These are phyloP conservation scores for Leptographium wingfieldii DNA, from an alignment of 2,329 filamentous ascomycete genomes.

Conservation along the genomic window DNA sequence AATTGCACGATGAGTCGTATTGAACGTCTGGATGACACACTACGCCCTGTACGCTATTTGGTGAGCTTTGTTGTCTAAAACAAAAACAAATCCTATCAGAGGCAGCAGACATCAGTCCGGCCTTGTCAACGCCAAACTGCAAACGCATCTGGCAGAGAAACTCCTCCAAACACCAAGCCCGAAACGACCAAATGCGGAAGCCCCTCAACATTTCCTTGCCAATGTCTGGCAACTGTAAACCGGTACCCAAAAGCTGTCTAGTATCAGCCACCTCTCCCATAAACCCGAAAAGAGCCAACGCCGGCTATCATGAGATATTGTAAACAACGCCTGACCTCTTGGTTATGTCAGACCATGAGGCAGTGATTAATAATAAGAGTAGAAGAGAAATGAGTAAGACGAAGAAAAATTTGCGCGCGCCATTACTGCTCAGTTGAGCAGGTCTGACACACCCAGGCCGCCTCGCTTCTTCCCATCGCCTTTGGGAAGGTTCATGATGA, in stretches of 20 bases:
- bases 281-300: neutral
- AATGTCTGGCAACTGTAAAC: neutral
- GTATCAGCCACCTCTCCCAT: neutral
- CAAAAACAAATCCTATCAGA: too few relatives aligned
- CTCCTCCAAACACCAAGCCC: neutral
- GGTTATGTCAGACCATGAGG: neutral
- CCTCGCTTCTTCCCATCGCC: neutral
- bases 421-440: neutral
- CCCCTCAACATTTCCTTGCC: neutral
- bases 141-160: neutral
- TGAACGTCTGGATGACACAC: neutral
- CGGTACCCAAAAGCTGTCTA: neutral
- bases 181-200: neutral
- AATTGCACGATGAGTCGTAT: neutral
- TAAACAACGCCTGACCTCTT: neutral
- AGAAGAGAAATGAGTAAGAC: neutral
- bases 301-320: neutral
- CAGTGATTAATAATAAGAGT: neutral
- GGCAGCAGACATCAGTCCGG: neutral
- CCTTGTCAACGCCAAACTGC: neutral
- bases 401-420: neutral
- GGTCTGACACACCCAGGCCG: neutral
- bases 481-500: neutral
- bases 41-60: neutral
- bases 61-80: neutral